phyloP scores from a whole-genome alignment of 2,329 filamentous ascomycete genomes.

The Phaeosphaeria sp. region DNA sequence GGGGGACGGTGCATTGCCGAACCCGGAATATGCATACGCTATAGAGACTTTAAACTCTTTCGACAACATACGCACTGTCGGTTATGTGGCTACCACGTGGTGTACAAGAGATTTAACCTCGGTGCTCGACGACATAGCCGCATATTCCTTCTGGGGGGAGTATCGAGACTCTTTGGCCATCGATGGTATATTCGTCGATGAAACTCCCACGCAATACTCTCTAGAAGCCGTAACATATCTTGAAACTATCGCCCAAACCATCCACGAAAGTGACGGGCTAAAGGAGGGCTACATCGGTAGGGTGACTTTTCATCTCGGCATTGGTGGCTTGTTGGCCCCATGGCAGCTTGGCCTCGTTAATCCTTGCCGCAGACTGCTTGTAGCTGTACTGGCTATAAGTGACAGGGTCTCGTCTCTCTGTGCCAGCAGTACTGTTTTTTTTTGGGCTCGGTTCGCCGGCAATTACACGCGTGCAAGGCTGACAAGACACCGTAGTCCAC shows the following conservation, averaged over 20 bases:
- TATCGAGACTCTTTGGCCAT: slow-evolving; percentile 49
- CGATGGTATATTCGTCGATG: slow-evolving; percentile 58
- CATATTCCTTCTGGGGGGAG: slow-evolving; percentile 54
- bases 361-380: slow-evolving; percentile 16
- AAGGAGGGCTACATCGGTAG: slow-evolving; percentile 35
- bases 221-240: slow-evolving; percentile 26
- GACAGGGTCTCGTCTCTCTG: slow-evolving; percentile 12
- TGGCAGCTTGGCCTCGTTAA: slow-evolving; percentile 9
- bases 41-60: slow-evolving; percentile 50
- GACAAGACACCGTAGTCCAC: slow-evolving; percentile 28
- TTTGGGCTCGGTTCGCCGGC: slow-evolving; percentile 19
- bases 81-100: slow-evolving; percentile 60
- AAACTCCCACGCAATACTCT: slow-evolving; percentile 47
- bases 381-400: slow-evolving; percentile 11
- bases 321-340: slow-evolving; percentile 14
- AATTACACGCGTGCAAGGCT: slow-evolving; percentile 32
- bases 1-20: slow-evolving; percentile 51
- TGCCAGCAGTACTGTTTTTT: slow-evolving; percentile 7
- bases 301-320: slow-evolving; percentile 26
- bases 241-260: slow-evolving; percentile 21
- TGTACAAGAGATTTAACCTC: slow-evolving; percentile 31
- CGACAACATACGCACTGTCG: slow-evolving; percentile 58
- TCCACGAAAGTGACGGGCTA: slow-evolving; percentile 26
- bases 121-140: slow-evolving; percentile 50
- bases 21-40: slow-evolving; percentile 53